Evolutionary conservation across 78 protist genomes (phyloP), one percentile per base, ranked within the genome.

Genomic region (Dictyostelium capitatum): DNA sequence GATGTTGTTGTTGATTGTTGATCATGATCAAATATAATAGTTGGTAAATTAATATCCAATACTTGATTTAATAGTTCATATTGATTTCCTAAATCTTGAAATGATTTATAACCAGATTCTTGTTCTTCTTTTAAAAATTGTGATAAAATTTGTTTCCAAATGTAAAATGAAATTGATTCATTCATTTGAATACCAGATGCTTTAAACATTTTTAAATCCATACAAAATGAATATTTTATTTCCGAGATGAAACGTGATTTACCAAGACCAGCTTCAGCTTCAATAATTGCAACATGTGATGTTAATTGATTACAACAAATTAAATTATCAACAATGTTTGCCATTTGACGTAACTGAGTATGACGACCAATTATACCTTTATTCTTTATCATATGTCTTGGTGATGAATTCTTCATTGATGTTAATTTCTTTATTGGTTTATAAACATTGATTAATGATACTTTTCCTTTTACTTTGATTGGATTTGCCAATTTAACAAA

Each of bases 391-490:
- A 28, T 79, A 20, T 48, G 41, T 23, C 79, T 17, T 30, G 85
- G 72, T 25, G 47, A 41, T 3, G 72, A 15, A 14, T 73, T 77
- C 37, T 62, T 46, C 69, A 37, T n/a, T 50, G 43, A 14, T 41
- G 28, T 62, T 15, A 79, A 25, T 19, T 53, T 62, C 30, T 73
- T 84, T 9, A 64, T 80, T 30, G 96, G 96, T 54, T 87, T 85
- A 65, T 81, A 93, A 2, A 93, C 83, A 1, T 43, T 80, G 75
- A 93, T 84, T 6, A 46, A 46, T 0, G 77, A 20, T n/a, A 51
- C 19, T 73, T 93, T 93, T 8, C 96, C 96, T n/a, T 93, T 93
- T 48, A 93, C 96, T 41, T 83, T 79, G 37, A 93, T 93, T 9
- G 95, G 95, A 47, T 90, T 78, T 9, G 59, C 51, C 50, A 81